These are phyloP conservation scores for Monosporascus sp. DNA, from an alignment of 2,329 filamentous ascomycete species.

Conservation along the genomic window DNA sequence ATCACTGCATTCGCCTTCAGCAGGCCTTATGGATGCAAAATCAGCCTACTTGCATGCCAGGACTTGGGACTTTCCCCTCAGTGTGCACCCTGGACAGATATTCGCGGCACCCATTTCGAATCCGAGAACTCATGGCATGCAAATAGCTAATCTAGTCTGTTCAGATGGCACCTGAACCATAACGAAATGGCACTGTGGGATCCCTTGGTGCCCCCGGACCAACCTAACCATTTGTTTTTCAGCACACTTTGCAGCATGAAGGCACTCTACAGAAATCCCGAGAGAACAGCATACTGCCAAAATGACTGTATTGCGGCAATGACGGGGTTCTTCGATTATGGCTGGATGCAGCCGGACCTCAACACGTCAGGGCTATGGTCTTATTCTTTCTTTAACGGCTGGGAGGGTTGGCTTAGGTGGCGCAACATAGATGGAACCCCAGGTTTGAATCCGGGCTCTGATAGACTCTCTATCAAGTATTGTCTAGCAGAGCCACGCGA, in stretches of 20 bases:
- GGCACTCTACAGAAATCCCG: neutral
- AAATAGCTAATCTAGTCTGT: no score
- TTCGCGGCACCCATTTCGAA: no score
- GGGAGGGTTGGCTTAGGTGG: no score
- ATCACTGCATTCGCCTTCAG: no score
- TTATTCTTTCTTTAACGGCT: neutral
- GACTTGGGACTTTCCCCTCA: no score
- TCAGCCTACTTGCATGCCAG: no score
- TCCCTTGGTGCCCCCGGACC: constrained; percentile 10
- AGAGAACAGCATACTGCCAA: neutral
- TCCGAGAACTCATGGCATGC: no score
- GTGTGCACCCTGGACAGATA: no score
- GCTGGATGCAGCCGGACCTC: no score
- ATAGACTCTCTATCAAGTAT: constrained; percentile 10
- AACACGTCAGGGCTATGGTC: neutral
- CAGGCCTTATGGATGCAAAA: no score
- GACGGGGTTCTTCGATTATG: no score
- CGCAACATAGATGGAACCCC: neutral
- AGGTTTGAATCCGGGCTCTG: neutral
- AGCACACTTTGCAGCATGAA: constrained; percentile 11
- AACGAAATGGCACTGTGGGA: constrained; percentile 12
- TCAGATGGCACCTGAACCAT: constrained; percentile 6
- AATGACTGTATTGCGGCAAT: neutral
- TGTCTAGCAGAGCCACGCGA: constrained; percentile 14
- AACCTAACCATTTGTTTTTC: constrained; percentile 15